These are phyloP conservation scores for Monosporascus sp. DNA, from an alignment of 2,329 filamentous ascomycete genomes.

Conservation along the genomic window DNA sequence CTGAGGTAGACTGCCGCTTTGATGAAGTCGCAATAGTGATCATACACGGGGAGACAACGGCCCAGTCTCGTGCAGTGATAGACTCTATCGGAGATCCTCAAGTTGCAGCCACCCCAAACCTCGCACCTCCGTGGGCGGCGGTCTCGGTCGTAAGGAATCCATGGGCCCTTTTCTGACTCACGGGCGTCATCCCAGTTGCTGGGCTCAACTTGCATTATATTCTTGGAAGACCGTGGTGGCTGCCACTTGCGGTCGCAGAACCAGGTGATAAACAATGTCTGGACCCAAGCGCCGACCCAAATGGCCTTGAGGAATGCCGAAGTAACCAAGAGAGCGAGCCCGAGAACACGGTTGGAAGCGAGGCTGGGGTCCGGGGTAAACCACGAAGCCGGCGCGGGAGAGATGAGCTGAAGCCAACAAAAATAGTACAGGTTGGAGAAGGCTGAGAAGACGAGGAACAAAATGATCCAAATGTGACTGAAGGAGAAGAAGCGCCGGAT, in stretches of 20 bases:
- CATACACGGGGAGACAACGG: slow-evolving; percentile 10
- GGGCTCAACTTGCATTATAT: slow-evolving; percentile 9
- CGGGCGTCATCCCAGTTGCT: background rate
- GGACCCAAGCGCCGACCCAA: slow-evolving; percentile 8
- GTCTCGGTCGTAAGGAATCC: slow-evolving; percentile 6
- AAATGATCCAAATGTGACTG: too few relatives aligned
- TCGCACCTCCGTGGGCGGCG: slow-evolving; percentile 2
- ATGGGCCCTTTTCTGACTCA: background rate
- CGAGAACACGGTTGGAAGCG: slow-evolving; percentile 1
- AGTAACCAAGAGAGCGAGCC: slow-evolving; percentile 5
- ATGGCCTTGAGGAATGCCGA: slow-evolving; percentile 8
- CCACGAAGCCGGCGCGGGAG: too few relatives aligned
- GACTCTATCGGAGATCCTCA: slow-evolving; percentile 6
- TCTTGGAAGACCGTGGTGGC: slow-evolving; percentile 3
- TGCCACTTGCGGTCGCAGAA: slow-evolving; percentile 8
- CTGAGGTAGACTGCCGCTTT: slow-evolving; percentile 10
- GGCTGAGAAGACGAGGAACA: too few relatives aligned
- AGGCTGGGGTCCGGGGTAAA: background rate
- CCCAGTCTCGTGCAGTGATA: slow-evolving; percentile 6
- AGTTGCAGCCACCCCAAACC: background rate
- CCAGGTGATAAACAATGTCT: slow-evolving; percentile 4
- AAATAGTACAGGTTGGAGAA: too few relatives aligned
- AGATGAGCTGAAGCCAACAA: too few relatives aligned
- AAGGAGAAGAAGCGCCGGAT: too few relatives aligned
- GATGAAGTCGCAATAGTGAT: slow-evolving; percentile 10